Percentiles rank a stretch among this genome's conserved stretches.
Evolutionary conservation across 2,329 filamentous ascomycete species (phyloP).

Genomic region (Aspergillus quadrilineatus): DNA sequence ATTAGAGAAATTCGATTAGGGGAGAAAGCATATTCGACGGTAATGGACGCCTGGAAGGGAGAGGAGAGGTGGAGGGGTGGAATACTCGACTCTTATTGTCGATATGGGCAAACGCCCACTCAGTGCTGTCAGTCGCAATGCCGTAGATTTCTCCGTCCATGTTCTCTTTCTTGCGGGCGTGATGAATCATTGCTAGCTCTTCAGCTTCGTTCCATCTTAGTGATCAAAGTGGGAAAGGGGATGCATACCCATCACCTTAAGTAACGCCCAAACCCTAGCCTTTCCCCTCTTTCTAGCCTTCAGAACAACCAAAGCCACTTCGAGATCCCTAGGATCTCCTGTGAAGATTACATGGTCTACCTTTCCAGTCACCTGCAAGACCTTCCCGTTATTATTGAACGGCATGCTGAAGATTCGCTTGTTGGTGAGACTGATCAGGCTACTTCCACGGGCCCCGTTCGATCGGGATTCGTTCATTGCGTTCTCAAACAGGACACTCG

Average conservation of each 20-base stretch:
- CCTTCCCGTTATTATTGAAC: neutral
- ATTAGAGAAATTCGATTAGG: neutral
- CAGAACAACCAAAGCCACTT: neutral
- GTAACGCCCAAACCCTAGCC: neutral
- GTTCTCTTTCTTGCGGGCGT: neutral
- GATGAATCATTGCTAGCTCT: neutral
- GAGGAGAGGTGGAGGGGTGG: neutral
- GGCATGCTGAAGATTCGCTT: neutral
- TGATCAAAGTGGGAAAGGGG: neutral
- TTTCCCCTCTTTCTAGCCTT: neutral
- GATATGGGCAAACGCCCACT: constrained; percentile 1
- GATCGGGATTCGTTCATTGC: neutral
- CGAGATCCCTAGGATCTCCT: neutral
- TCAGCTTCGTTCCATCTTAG: neutral
- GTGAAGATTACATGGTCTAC: neutral
- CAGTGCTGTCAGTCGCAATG: neutral
- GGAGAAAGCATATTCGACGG: too few species aligned
- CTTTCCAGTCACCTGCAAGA: constrained; percentile 13
- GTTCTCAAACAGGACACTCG: neutral
- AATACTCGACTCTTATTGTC: neutral
- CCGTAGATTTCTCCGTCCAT: neutral
- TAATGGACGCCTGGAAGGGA: too few species aligned
- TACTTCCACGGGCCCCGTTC: neutral
- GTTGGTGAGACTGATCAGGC: neutral
- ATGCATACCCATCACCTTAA: neutral